A percentile compares a stretch with the other conserved stretches of the same genome.
These are phyloP conservation scores for Coprinopsis sp. DNA, from an alignment of 768 basidiomycete genomes.

Conservation along the genomic window DNA sequence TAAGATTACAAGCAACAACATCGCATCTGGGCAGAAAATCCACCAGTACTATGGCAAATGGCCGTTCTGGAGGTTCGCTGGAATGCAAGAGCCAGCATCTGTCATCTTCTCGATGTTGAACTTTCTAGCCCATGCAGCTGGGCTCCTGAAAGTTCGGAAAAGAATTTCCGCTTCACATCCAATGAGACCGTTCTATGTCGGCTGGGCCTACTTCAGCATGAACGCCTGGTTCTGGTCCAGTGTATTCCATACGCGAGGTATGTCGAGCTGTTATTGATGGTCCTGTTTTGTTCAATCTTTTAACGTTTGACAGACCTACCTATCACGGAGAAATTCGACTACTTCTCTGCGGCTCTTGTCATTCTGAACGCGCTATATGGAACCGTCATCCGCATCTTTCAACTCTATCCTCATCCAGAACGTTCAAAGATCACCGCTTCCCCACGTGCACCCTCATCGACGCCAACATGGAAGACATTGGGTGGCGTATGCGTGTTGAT, in stretches of 20 bases:
- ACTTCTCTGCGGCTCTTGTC: slow-evolving; percentile 87
- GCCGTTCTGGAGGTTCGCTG: slow-evolving; percentile 87
- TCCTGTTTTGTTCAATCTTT: not conserved
- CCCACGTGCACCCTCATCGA: slow-evolving; percentile 12
- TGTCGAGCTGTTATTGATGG: slow-evolving; percentile 18
- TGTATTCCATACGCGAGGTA: slow-evolving; percentile 91
- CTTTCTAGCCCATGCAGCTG: slow-evolving; percentile 66
- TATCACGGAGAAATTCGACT: slow-evolving; percentile 86
- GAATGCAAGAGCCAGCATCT: slow-evolving; percentile 92
- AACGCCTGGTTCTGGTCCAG: slow-evolving; percentile 93
- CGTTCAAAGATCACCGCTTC: slow-evolving; percentile 22
- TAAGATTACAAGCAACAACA: slow-evolving; percentile 55
- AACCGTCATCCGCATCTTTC: slow-evolving; percentile 70
- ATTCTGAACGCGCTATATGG: slow-evolving; percentile 81
- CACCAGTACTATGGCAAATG: slow-evolving; percentile 95
- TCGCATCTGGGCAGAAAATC: slow-evolving; percentile 36
- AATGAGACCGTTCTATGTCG: slow-evolving; percentile 62
- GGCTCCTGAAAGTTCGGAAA: slow-evolving; percentile 45
- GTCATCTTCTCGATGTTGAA: slow-evolving; percentile 89
- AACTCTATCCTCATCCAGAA: slow-evolving; percentile 52
- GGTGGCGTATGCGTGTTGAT: slow-evolving; percentile 46
- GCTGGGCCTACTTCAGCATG: slow-evolving; percentile 65
- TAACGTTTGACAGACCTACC: slow-evolving; percentile 57
- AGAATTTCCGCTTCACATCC: slow-evolving; percentile 54
- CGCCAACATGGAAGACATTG: slow-evolving; percentile 30